Evolutionary conservation across 495 filamentous ascomycete genomes (phyloP), one percentile per base, ranked within the genome.

Genomic region (Platismatia glauca): DNA sequence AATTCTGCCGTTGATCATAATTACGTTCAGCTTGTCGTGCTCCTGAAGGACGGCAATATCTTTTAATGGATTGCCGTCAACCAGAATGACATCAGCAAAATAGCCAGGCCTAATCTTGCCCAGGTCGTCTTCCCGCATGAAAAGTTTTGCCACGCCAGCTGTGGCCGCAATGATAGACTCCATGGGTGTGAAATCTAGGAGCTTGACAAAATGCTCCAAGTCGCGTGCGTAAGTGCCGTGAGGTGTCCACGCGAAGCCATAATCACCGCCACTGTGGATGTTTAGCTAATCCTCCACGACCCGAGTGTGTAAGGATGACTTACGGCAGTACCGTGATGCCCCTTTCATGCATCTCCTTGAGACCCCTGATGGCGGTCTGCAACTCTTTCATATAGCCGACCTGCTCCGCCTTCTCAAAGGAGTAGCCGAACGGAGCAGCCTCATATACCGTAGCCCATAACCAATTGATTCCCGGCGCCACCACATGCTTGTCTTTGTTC

Each of bases 171-270:
- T 18, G 13, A 41, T 41, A 20, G 39, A 38, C 39, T 41, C 16
- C 39, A 41, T 41, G 39, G 15, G 15, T 20, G 39, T 41, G 39
- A 41, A 41, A 18, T 71, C 76, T 20, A 82, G 71, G 0, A 78
- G 70, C 44, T 80, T 76, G n/a, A 78, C 75, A 58, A 82, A 81
- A 60, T 81, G 79, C 33, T 72, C 75, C n/a, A 82, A 70, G 59
- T 81, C 79, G 3, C 74, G 69, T 0, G 79, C 77, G 61, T 80
- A 82, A 0, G 77, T 81, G 5, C 79, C 79, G 35, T 81, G 78
- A 4, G 77, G 79, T 27, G 76, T 77, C 79, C 79, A 81, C 2
- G 77, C 76, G 63, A 82, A 82, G 27, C 79, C 78, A 48, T 81
- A 82, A 63, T 82, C 79, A 11, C 79, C 53, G 11, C 53, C 53